These are phyloP conservation scores for Neurospora discreta DNA, from an alignment of 495 filamentous ascomycete genomes.

Conservation along the genomic window DNA sequence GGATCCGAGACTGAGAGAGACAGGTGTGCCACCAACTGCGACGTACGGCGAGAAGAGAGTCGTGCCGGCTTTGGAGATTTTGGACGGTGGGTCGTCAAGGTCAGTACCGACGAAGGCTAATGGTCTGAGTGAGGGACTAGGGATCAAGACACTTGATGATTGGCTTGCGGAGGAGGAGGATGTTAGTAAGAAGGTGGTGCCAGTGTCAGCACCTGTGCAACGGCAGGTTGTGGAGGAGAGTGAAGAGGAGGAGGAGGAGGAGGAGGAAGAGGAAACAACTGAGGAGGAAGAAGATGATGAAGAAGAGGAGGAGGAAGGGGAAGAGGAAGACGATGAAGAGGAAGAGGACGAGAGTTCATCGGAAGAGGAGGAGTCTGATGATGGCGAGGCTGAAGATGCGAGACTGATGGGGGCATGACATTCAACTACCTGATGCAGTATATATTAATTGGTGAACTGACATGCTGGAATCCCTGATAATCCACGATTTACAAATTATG, in stretches of 20 bases:
- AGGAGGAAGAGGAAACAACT: slow-evolving; percentile 42
- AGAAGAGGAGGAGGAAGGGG: slow-evolving; percentile 1
- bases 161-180: slow-evolving; percentile 70
- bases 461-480: not conserved
- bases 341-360: slow-evolving; percentile 10
- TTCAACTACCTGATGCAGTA: not conserved
- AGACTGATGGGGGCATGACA: slow-evolving; percentile 8
- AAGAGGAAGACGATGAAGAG: slow-evolving; percentile 24
- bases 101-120: slow-evolving; percentile 45
- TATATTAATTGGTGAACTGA: not conserved
- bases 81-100: slow-evolving; percentile 38
- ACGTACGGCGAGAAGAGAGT: slow-evolving; percentile 29
- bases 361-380: slow-evolving; percentile 37
- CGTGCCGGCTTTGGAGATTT: slow-evolving; percentile 51
- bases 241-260: slow-evolving; percentile 43
- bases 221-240: slow-evolving; percentile 29
- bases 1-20: slow-evolving; percentile 58
- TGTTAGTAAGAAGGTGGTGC: slow-evolving; percentile 15
- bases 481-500: not conserved
- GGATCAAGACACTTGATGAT: slow-evolving; percentile 70
- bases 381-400: slow-evolving; percentile 34
- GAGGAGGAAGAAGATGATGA: slow-evolving; percentile 34
- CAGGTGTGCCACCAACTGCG: slow-evolving; percentile 13
- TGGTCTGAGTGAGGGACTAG: slow-evolving; percentile 27
- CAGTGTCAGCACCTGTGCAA: slow-evolving; percentile 11